Conservation (phyloP, 805 yeast species). For the Ogataea dorogensis region DNA sequence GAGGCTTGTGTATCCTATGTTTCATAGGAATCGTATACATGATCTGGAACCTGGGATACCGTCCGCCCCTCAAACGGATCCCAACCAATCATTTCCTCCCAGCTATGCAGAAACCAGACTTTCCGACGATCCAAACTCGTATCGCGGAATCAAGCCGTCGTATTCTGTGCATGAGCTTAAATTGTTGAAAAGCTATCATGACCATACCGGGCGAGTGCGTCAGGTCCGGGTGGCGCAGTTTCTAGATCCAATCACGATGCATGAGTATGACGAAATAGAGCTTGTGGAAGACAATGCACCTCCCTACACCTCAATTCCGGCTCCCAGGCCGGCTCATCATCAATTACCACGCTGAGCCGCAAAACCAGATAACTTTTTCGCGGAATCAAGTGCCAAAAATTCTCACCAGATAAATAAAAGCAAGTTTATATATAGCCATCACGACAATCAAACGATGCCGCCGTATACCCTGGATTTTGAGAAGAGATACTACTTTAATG, state of each 20-base stretch:
- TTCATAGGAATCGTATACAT: too few relatives aligned
- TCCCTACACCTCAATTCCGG: not conserved
- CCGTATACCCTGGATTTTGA: conserved; percentile 3
- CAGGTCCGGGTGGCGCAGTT: conserved; percentile 14
- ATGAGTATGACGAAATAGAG: conserved; percentile 15
- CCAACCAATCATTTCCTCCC: conserved; percentile 11
- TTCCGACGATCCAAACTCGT: conserved; percentile 8
- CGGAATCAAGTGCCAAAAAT: not conserved
- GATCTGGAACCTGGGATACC: too few relatives aligned
- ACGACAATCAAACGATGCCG: conserved; percentile 1
- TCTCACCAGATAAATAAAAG: conserved; percentile 1
- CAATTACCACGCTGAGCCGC: not conserved
- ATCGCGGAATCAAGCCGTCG: conserved; percentile 13
- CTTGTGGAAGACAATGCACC: conserved; percentile 8
- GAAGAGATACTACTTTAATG: conserved; percentile 20
- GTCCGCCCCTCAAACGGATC: too few relatives aligned
- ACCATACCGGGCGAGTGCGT: conserved; percentile 14
- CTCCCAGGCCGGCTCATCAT: not conserved
- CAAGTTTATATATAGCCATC: not conserved
- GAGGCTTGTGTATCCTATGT: conserved; percentile 8
- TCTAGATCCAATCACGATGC: conserved; percentile 16
- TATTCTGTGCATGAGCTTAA: conserved; percentile 18
- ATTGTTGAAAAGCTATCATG: conserved; percentile 12
- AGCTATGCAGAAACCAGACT: conserved; percentile 15
- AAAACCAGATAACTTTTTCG: not conserved